phyloP scores from a whole-genome alignment of 2,329 filamentous ascomycete species.

The Aspergillus eucalypticola region DNA sequence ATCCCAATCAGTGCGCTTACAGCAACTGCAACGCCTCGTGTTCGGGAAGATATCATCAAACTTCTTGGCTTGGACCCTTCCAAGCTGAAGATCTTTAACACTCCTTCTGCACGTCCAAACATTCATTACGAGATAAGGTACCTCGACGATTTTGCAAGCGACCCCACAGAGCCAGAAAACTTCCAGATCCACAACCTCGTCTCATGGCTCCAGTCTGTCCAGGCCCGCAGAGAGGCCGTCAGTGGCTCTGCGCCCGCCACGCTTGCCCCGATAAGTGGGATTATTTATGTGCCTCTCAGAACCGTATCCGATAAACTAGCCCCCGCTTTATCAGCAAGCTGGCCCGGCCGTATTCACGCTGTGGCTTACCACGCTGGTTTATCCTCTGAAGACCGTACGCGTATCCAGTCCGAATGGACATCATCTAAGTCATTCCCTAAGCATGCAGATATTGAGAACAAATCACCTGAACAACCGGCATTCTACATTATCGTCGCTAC shows the following conservation, averaged over 20 bases:
- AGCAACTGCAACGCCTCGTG: conserved; percentile 79
- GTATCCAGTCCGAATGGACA: conserved; percentile 50
- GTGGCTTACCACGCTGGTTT: conserved; percentile 57
- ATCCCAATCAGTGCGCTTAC: conserved; percentile 93
- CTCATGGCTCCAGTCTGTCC: conserved; percentile 71
- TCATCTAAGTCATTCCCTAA: conserved; percentile 21
- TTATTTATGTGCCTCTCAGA: conserved; percentile 50
- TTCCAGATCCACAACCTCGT: conserved; percentile 79
- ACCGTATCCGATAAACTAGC: conserved; percentile 45
- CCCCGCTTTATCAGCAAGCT: conserved; percentile 30
- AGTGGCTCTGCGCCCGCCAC: conserved; percentile 33
- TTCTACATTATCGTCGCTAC: conserved; percentile 95
- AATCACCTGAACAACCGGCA: conserved; percentile 49
- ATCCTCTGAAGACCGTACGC: conserved; percentile 71
- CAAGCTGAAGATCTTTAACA: conserved; percentile 72
- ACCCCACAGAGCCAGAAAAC: conserved; percentile 41
- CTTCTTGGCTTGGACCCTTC: conserved; percentile 68
- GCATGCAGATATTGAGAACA: conserved; percentile 10
- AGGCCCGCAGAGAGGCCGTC: conserved; percentile 65
- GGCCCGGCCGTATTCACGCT: conserved; percentile 40
- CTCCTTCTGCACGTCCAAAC: conserved; percentile 80
- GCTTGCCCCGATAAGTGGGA: conserved; percentile 45
- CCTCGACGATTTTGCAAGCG: conserved; percentile 33
- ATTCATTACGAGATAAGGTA: conserved; percentile 87
- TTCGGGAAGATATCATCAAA: conserved; percentile 78